These are phyloP conservation scores for Trichoderma arundinaceum DNA, from an alignment of 2,329 filamentous ascomycete genomes.

Conservation along the genomic window DNA sequence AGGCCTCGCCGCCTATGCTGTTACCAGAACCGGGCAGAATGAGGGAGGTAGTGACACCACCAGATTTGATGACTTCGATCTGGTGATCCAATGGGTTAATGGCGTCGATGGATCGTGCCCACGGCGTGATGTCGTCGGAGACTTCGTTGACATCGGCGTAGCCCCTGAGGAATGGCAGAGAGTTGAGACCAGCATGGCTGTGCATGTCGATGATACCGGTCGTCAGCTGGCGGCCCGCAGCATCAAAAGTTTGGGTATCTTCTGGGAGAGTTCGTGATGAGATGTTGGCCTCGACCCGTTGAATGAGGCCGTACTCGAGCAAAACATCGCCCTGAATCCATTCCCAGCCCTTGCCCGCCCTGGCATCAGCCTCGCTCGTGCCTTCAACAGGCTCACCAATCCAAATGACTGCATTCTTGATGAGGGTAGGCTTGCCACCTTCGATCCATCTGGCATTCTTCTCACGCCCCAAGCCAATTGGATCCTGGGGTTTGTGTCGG, in stretches of 20 bases:
- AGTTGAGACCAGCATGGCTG: conserved; percentile 66
- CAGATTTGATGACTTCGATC: conserved; percentile 72
- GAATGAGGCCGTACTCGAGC: conserved; percentile 65
- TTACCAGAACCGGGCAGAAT: conserved; percentile 73
- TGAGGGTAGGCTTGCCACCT: conserved; percentile 64
- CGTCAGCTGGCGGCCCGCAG: conserved; percentile 65
- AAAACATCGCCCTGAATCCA: conserved; percentile 68
- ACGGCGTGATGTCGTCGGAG: conserved; percentile 68
- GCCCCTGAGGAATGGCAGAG: conserved; percentile 60
- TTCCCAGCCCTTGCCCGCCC: conserved; percentile 62
- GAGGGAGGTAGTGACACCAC: conserved; percentile 72
- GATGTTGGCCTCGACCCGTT: conserved; percentile 56
- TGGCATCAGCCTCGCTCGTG: conserved; percentile 57
- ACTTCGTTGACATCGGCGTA: conserved; percentile 68
- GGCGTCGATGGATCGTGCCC: conserved; percentile 69
- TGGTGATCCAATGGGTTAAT: conserved; percentile 68
- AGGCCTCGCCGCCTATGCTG: conserved; percentile 75
- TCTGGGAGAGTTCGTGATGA: conserved; percentile 50
- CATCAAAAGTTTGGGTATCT: conserved; percentile 60
- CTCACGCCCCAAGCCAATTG: conserved; percentile 60
- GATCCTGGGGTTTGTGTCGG: conserved; percentile 59
- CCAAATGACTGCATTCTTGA: conserved; percentile 71
- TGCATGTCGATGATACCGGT: conserved; percentile 75
- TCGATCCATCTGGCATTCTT: conserved; percentile 66
- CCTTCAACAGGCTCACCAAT: conserved; percentile 63